Evolutionary conservation across 2,329 filamentous ascomycete species (phyloP).

Genomic region (Colletotrichum sp.): DNA sequence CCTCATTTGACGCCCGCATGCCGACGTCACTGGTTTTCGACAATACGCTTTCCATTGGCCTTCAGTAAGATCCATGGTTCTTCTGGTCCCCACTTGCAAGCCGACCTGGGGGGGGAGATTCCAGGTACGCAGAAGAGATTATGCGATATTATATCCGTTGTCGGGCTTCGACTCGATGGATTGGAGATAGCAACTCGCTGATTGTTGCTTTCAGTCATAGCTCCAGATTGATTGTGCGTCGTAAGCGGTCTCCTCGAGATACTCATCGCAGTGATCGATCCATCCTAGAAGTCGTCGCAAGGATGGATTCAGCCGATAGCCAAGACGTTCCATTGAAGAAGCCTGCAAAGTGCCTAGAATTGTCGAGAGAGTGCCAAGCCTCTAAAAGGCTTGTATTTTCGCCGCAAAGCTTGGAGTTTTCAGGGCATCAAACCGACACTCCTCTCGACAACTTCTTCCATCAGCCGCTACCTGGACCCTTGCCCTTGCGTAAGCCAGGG

Average conservation of each 20-base stretch:
- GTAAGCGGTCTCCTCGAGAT: background rate
- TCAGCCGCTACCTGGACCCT: background rate
- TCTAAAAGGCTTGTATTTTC: conserved; percentile 5
- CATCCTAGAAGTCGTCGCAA: background rate
- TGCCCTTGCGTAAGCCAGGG: background rate
- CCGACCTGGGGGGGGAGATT: background rate
- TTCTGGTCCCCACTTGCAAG: background rate
- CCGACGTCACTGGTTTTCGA: background rate
- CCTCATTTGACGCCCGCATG: background rate
- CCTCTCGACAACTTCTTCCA: background rate
- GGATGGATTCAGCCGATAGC: background rate
- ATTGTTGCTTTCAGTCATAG: background rate
- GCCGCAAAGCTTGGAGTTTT: background rate
- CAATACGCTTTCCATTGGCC: background rate
- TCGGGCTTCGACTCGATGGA: background rate
- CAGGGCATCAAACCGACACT: background rate
- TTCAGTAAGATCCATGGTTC: background rate
- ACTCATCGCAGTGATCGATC: background rate
- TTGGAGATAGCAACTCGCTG: background rate
- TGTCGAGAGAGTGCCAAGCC: conserved; percentile 12
- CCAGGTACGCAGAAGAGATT: background rate
- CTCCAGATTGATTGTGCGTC: background rate
- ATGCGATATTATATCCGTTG: background rate
- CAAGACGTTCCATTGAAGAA: background rate
- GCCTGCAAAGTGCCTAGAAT: conserved; percentile 5